Evolutionary conservation across 2,329 filamentous ascomycete genomes (phyloP), one percentile per base, ranked within the genome.

Genomic region (Hypomyces perniciosus): DNA sequence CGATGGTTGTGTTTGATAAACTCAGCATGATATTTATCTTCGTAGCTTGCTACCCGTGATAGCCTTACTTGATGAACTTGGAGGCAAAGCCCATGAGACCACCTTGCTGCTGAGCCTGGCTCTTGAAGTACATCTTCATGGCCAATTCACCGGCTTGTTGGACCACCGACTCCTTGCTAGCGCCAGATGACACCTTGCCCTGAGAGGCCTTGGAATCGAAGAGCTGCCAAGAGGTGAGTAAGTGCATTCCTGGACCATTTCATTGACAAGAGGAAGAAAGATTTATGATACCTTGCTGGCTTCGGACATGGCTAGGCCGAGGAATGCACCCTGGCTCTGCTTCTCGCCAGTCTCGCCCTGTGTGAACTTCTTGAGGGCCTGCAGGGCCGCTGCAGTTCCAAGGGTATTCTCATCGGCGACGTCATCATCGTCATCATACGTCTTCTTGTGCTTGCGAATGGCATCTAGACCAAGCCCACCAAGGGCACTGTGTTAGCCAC

Each of bases 111-210:
- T 76, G 68, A 20, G 78, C 78, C 65, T 90, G 78, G 60, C 79
- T 83, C 80, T 95, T 91, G 74, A 95, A 72, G 69, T 91, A 96
- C 81, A 96, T 86, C 79, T 95, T 90, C 61, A 96, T 69, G 3
- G 90, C 91, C 79, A 88, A 86, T 76, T 95, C 85, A 2, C 84
- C 90, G 3, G 91, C 91, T 67, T 84, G 76, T 65, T 86, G 83
- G 43, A 96, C 74, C 45, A 83, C 89, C 44, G 83, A 84, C 70
- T 96, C 83, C 79, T 96, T 96, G 70, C 81, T 86, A 5, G 85
- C 80, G 28, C 78, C 76, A 27, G 76, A 68, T 3, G 72, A 65
- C 20, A 81, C 71, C 58, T 78, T 75, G 59, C 80, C 80, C 57
- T 77, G 67, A 8, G 74, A 69, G 30, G 73, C 66, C 66, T 83